Evolutionary conservation across 2,329 filamentous ascomycete genomes (phyloP).

Genomic region (Orbilia oligospora): DNA sequence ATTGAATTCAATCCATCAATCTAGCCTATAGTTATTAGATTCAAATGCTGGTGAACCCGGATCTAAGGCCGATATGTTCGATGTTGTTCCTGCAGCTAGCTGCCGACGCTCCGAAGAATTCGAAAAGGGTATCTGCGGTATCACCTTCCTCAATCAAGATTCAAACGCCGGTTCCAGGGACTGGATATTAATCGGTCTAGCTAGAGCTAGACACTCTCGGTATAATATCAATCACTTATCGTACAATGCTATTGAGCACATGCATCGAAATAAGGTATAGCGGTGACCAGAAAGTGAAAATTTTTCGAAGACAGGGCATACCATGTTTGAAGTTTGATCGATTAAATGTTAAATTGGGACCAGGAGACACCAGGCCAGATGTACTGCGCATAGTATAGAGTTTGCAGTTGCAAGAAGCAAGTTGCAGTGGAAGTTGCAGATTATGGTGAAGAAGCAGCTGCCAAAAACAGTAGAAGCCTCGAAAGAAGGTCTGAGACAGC

Average conservation of each 20-base stretch:
- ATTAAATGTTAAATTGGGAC: slow-evolving; percentile 5
- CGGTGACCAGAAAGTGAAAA: background rate
- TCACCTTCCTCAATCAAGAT: slow-evolving; percentile 6
- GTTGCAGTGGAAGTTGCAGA: background rate
- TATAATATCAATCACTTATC: slow-evolving; percentile 18
- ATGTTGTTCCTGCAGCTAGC: slow-evolving; percentile 36
- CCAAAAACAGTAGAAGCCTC: slow-evolving; percentile 13
- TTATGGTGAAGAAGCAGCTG: slow-evolving; percentile 27
- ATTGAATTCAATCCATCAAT: background rate
- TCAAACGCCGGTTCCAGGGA: background rate
- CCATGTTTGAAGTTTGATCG: background rate
- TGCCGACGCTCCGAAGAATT: slow-evolving; percentile 14
- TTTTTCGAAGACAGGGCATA: slow-evolving; percentile 16
- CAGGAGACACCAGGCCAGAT: background rate
- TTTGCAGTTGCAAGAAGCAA: no score
- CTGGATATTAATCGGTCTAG: background rate
- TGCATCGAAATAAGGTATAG: background rate
- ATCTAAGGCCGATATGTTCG: background rate
- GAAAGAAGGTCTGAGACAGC: slow-evolving; percentile 4
- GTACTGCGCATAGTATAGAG: no score
- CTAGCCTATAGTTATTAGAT: no score
- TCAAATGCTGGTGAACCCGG: background rate
- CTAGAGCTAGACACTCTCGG: background rate
- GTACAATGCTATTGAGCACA: slow-evolving; percentile 24
- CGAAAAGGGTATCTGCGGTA: slow-evolving; percentile 5